Conservation (phyloP, 2,329 filamentous ascomycete species). For the Penicillium sp. region DNA sequence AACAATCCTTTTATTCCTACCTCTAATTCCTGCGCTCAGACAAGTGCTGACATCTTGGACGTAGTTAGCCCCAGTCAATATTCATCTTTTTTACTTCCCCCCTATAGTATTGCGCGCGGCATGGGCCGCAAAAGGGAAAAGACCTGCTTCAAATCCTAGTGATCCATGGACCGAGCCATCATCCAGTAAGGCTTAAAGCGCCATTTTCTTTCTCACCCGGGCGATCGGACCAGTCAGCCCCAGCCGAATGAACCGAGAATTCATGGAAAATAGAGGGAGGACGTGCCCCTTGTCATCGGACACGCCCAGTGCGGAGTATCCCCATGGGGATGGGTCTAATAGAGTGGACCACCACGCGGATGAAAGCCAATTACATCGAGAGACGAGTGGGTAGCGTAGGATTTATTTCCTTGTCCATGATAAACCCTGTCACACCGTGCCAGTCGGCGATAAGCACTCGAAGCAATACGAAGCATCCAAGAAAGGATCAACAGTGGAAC, state of each 20-base stretch:
- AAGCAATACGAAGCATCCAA: slow-evolving; percentile 10
- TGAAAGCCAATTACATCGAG: slow-evolving; percentile 6
- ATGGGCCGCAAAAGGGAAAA: slow-evolving; percentile 4
- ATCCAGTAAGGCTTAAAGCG: slow-evolving; percentile 2
- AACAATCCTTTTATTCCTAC: slow-evolving; percentile 3
- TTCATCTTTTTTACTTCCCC: background rate
- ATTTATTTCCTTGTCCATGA: background rate
- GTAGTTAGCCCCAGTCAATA: background rate
- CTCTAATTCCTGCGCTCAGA: background rate
- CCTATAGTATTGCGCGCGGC: background rate
- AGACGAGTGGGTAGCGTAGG: background rate
- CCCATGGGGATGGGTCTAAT: slow-evolving; percentile 4
- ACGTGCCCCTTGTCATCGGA: slow-evolving; percentile 5
- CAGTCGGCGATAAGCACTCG: slow-evolving; percentile 5
- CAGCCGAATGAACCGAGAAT: background rate
- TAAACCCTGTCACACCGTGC: background rate
- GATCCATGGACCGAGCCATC: background rate
- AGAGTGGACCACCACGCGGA: slow-evolving; percentile 12
- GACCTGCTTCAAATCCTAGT: background rate
- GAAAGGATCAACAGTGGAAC: slow-evolving; percentile 1
- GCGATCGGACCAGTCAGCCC: background rate
- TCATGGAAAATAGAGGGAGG: background rate
- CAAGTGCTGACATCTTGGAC: slow-evolving; percentile 2
- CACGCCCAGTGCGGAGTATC: slow-evolving; percentile 2
- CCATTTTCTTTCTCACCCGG: background rate